Evolutionary conservation across 495 filamentous ascomycete species (phyloP).

Genomic region (Cercophora sp.): DNA sequence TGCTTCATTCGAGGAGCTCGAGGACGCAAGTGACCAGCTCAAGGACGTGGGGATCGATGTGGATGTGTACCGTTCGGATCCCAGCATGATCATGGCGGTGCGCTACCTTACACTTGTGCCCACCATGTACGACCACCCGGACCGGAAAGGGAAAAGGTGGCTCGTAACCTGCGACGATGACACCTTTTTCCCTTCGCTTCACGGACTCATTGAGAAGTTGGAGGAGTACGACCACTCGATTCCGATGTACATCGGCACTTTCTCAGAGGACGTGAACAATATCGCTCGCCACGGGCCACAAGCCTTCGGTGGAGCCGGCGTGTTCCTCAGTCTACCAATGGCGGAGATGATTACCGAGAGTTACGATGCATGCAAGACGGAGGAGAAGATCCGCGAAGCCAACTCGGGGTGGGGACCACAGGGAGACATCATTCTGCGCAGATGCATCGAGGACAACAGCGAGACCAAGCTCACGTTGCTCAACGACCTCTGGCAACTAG

Average conservation of each 20-base stretch:
- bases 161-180: conserved; percentile 70
- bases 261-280: conserved; percentile 67
- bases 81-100: conserved; percentile 58
- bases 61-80: conserved; percentile 56
- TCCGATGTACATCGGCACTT: conserved; percentile 62
- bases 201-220: conserved; percentile 50
- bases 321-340: conserved; percentile 64
- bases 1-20: conserved; percentile 39
- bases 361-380: conserved; percentile 51
- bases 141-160: conserved; percentile 56
- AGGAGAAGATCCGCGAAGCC: conserved; percentile 46
- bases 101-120: conserved; percentile 52
- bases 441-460: conserved; percentile 64
- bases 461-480: conserved; percentile 57
- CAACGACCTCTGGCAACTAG: conserved; percentile 63
- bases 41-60: conserved; percentile 56
- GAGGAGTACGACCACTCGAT: conserved; percentile 50
- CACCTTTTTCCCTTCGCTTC: conserved; percentile 68
- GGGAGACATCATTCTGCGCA: conserved; percentile 62
- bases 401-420: conserved; percentile 54
- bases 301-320: conserved; percentile 68
- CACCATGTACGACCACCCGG: conserved; percentile 48
- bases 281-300: conserved; percentile 65
- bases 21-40: conserved; percentile 35
- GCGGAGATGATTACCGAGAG: conserved; percentile 56